These are phyloP conservation scores for Microstegium vimineum DNA, from an alignment of 176 grass and related monocot genomes.

Conservation along the genomic window DNA sequence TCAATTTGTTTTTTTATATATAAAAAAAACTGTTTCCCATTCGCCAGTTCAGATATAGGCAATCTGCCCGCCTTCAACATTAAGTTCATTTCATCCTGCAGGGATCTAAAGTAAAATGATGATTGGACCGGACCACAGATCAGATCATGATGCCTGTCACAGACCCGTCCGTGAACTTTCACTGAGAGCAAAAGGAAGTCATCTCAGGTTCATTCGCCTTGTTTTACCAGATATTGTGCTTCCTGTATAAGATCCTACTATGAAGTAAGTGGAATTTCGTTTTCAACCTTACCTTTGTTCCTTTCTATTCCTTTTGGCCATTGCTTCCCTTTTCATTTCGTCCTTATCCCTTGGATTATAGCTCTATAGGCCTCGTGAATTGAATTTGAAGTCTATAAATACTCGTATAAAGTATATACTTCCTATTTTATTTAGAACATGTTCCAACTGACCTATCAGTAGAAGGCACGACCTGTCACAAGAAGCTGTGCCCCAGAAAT, in stretches of 20 bases:
- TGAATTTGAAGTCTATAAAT: background rate
- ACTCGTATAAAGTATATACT: background rate
- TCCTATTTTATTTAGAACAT: background rate
- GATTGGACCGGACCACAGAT: conserved; percentile 8
- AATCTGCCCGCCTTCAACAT: background rate
- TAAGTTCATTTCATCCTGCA: conserved; percentile 4
- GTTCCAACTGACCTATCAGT: conserved; percentile 6
- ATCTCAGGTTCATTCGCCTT: background rate
- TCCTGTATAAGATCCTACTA: background rate
- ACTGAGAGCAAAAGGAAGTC: background rate
- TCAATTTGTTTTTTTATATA: no score
- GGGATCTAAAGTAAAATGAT: conserved; percentile 14
- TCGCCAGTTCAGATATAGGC: background rate
- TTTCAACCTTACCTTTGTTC: background rate
- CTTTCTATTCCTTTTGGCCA: background rate
- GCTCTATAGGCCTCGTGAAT: background rate
- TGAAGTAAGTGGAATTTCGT: background rate
- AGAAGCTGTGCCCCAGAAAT: background rate
- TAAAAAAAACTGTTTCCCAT: background rate
- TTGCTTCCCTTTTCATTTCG: background rate
- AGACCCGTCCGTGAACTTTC: background rate
- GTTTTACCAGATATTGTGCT: background rate
- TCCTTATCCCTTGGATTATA: background rate
- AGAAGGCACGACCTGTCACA: background rate
- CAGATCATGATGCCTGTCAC: conserved; percentile 7